A percentile compares a stretch with the other conserved stretches of the same genome.
phyloP scores from a whole-genome alignment of 257 asterid genomes.

The Solanum pimpinellifolium region DNA sequence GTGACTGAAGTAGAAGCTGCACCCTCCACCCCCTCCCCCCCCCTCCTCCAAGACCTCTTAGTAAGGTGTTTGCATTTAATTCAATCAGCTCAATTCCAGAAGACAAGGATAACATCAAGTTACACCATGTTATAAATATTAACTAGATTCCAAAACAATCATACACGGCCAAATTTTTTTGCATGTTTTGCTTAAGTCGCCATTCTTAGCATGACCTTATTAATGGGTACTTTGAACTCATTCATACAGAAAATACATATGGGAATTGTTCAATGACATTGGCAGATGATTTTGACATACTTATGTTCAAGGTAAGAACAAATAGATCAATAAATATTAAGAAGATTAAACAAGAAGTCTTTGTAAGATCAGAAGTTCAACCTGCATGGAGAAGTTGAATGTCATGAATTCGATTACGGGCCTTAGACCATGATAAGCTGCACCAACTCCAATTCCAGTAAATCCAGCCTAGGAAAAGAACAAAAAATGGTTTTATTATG shows the following conservation, averaged over 20 bases:
- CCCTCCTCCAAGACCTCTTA: background rate
- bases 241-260: background rate
- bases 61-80: background rate
- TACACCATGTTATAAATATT: background rate
- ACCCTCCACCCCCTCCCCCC: background rate
- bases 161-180: background rate
- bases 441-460: constrained; percentile 94
- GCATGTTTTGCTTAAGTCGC: background rate
- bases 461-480: constrained; percentile 70
- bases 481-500: background rate
- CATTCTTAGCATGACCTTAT: background rate
- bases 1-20: background rate
- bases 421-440: constrained; percentile 88
- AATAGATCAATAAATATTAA: background rate
- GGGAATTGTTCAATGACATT: background rate
- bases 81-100: background rate
- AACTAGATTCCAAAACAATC: background rate
- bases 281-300: background rate
- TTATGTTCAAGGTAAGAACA: background rate
- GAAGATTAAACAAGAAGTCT: background rate
- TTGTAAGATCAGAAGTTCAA: constrained; percentile 2
- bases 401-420: constrained; percentile 96
- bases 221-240: background rate
- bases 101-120: background rate
- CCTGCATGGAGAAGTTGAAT: constrained; percentile 97